Percentiles rank a stretch among this genome's conserved stretches.
Evolutionary conservation across 257 asterid genomes (phyloP).

Genomic region (Solanum peruvianum): DNA sequence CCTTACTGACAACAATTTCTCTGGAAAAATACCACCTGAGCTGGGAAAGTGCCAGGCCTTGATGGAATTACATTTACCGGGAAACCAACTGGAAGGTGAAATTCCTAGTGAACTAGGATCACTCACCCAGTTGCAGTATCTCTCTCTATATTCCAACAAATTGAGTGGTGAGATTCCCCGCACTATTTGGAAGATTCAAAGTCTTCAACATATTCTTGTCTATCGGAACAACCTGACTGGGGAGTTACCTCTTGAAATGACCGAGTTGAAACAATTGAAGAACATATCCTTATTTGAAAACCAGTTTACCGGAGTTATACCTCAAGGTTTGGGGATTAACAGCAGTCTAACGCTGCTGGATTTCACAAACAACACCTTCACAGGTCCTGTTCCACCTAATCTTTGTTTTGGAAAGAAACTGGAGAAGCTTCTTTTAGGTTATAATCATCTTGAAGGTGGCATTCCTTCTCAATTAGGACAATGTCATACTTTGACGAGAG

Average conservation of each 20-base stretch:
- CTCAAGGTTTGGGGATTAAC: constrained; percentile 70
- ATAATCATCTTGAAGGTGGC: constrained; percentile 46
- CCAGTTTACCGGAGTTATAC: constrained; percentile 56
- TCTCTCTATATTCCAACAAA: constrained; percentile 41
- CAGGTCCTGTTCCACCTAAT: constrained; percentile 63
- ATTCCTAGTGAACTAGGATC: constrained; percentile 63
- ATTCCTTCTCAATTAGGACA: constrained; percentile 51
- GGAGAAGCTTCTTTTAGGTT: constrained; percentile 44
- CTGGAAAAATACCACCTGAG: constrained; percentile 68
- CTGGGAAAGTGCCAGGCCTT: constrained; percentile 57
- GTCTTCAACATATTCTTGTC: constrained; percentile 37
- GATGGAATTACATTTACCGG: constrained; percentile 33
- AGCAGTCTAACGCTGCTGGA: constrained; percentile 45
- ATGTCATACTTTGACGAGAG: constrained; percentile 48
- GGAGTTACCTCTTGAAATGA: constrained; percentile 52
- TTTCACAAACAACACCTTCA: constrained; percentile 49
- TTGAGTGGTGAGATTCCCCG: constrained; percentile 64
- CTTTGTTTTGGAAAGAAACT: constrained; percentile 60
- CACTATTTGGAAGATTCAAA: constrained; percentile 54
- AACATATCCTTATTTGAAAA: constrained; percentile 46
- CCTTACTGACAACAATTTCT: constrained; percentile 41
- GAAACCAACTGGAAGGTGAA: constrained; percentile 41
- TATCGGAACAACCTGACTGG: constrained; percentile 65
- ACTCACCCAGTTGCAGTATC: constrained; percentile 26
- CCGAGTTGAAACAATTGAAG: constrained; percentile 43